Evolutionary conservation across 176 grass and related monocot species (phyloP).

Genomic region (Alloteropsis semialata): DNA sequence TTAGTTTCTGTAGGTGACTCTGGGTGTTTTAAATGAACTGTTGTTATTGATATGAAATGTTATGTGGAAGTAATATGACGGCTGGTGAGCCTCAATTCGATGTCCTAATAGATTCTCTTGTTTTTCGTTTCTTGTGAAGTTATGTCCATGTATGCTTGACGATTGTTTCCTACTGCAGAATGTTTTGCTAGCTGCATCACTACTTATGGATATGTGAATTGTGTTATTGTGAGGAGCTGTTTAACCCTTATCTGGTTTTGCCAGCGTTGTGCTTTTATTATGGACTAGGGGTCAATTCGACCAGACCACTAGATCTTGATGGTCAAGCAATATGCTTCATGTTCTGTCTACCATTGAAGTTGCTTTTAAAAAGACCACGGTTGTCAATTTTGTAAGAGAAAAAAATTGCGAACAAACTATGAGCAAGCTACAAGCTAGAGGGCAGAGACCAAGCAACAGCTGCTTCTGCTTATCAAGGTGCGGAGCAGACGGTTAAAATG

Average conservation of each 20-base stretch:
- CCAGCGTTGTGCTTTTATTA: background rate
- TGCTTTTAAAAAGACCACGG: no score
- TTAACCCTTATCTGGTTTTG: background rate
- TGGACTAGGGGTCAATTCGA: background rate
- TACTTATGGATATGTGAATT: background rate
- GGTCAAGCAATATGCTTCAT: background rate
- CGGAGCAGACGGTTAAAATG: no score
- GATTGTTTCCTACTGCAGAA: background rate
- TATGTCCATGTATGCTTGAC: background rate
- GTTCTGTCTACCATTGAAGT: no score
- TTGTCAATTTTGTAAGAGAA: no score
- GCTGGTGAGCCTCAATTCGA: background rate
- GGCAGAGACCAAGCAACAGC: no score
- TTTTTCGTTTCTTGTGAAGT: background rate
- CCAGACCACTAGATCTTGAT: background rate
- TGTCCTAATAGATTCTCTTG: background rate
- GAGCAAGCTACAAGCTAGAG: background rate
- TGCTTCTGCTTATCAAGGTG: no score
- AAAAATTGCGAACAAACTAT: background rate
- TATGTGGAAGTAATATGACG: background rate
- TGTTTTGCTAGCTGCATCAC: background rate
- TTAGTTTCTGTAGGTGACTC: background rate
- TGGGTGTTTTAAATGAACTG: background rate
- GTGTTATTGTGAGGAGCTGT: background rate
- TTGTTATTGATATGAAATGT: background rate